A percentile compares a stretch with the other conserved stretches of the same genome.
These are phyloP conservation scores for Lophiotrema nucula DNA, from an alignment of 495 filamentous ascomycete species.

Conservation along the genomic window DNA sequence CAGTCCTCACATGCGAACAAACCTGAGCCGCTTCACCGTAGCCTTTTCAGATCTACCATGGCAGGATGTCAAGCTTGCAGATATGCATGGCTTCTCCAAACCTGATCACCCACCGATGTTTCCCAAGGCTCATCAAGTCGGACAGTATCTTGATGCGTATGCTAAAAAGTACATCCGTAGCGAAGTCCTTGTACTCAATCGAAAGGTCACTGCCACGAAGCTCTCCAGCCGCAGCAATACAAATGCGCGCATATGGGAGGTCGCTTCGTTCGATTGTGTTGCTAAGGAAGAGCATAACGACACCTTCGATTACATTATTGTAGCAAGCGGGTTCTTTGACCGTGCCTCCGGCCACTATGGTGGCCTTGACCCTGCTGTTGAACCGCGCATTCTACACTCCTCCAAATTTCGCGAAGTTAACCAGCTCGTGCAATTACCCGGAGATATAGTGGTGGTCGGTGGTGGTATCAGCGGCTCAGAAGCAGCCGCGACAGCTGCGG, in stretches of 20 bases:
- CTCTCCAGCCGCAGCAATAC: slow-evolving; percentile 20
- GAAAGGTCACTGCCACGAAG: slow-evolving; percentile 52
- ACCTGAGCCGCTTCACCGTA: slow-evolving; percentile 75
- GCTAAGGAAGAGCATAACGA: neutral
- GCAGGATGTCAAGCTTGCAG: slow-evolving; percentile 46
- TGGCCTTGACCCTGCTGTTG: slow-evolving; percentile 26
- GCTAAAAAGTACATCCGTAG: slow-evolving; percentile 53
- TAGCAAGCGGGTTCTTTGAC: slow-evolving; percentile 76
- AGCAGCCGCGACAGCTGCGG: slow-evolving; percentile 68
- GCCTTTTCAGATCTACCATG: slow-evolving; percentile 78
- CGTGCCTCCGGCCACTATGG: slow-evolving; percentile 49
- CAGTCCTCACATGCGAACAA: slow-evolving; percentile 70
- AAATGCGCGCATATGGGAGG: slow-evolving; percentile 50
- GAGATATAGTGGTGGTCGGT: slow-evolving; percentile 75
- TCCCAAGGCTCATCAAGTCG: slow-evolving; percentile 74
- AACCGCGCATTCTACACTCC: slow-evolving; percentile 5
- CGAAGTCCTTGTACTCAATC: slow-evolving; percentile 51
- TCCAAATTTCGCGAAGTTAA: slow-evolving; percentile 13
- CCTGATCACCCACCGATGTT: slow-evolving; percentile 55
- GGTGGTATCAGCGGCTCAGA: slow-evolving; percentile 84
- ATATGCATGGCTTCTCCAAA: slow-evolving; percentile 10
- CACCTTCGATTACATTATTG: slow-evolving; percentile 68
- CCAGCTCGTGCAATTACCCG: slow-evolving; percentile 12
- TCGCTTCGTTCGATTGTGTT: slow-evolving; percentile 33
- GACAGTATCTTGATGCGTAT: slow-evolving; percentile 68